Conservation (phyloP, 2,329 filamentous ascomycete species). For the Tolypocladium inflatum region DNA sequence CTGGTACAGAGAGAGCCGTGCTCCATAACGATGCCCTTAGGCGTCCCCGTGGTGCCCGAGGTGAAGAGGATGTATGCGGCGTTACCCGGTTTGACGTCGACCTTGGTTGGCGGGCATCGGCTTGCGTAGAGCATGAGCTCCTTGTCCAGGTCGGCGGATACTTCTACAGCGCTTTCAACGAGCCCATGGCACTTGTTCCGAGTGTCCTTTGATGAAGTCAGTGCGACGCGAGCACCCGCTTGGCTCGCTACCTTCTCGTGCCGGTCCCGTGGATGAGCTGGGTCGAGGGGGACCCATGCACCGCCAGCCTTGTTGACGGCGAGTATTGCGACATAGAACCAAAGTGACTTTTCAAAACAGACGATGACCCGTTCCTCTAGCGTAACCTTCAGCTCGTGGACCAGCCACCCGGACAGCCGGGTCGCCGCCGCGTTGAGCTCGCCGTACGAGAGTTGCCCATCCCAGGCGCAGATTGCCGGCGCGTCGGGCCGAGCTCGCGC, state of each 20-base stretch:
- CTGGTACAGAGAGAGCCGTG: slow-evolving; percentile 3
- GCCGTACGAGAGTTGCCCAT: slow-evolving; percentile 29
- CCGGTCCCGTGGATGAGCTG: slow-evolving; percentile 21
- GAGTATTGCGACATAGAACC: slow-evolving; percentile 16
- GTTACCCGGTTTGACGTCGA: not conserved
- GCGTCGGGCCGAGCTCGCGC: slow-evolving; percentile 20
- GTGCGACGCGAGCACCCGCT: not conserved
- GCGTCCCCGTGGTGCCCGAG: slow-evolving; percentile 7
- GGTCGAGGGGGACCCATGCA: slow-evolving; percentile 18
- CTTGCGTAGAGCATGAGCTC: too few species aligned
- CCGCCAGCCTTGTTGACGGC: too few species aligned
- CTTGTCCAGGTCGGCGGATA: too few species aligned
- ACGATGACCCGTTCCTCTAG: slow-evolving; percentile 17
- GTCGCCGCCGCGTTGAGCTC: slow-evolving; percentile 28
- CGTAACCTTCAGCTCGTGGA: slow-evolving; percentile 8
- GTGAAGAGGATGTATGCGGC: slow-evolving; percentile 7
- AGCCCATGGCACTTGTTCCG: too few species aligned
- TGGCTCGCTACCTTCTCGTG: slow-evolving; percentile 5
- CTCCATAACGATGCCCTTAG: slow-evolving; percentile 9
- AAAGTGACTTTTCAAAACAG: slow-evolving; percentile 27
- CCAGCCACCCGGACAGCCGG: slow-evolving; percentile 21
- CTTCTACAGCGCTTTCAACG: too few species aligned
- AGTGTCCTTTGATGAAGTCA: not conserved
- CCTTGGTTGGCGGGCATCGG: not conserved
- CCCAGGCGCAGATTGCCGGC: slow-evolving; percentile 32